phyloP scores from a whole-genome alignment of 2,329 filamentous ascomycete species.

The Sporothrix inflata region DNA sequence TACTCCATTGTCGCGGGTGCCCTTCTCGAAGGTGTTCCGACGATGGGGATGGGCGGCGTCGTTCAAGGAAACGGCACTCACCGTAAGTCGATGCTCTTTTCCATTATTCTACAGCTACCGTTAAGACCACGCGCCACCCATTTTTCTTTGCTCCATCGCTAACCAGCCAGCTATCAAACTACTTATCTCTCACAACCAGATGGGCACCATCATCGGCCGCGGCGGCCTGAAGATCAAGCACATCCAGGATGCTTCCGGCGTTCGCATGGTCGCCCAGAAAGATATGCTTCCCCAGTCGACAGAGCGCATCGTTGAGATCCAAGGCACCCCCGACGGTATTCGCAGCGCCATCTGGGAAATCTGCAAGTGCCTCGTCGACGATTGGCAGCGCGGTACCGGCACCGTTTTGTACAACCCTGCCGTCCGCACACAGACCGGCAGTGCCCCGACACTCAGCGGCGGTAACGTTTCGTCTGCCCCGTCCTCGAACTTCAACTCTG shows the following conservation, averaged over 20 bases:
- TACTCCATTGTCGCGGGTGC: conserved; percentile 93
- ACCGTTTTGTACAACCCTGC: conserved; percentile 98
- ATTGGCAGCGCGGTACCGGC: conserved; percentile 95
- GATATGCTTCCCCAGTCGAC: conserved; percentile 99
- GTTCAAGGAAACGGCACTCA: conserved; percentile 88
- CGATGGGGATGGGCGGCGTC: conserved; percentile 94
- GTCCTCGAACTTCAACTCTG: conserved; percentile 39
- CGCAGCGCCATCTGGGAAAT: conserved; percentile 98
- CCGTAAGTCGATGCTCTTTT: conserved; percentile 65
- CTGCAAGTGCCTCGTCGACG: conserved; percentile 96
- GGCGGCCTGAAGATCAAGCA: conserved; percentile 99
- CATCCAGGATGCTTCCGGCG: conserved; percentile 94
- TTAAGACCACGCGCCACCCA: background rate
- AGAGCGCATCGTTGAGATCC: conserved; percentile 95
- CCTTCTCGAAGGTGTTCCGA: conserved; percentile 87
- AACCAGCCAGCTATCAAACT: conserved; percentile 79
- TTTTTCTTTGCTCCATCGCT: background rate
- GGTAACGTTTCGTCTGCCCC: conserved; percentile 44
- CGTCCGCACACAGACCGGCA: conserved; percentile 77
- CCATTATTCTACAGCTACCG: background rate
- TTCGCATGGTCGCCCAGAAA: conserved; percentile 99
- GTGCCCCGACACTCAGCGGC: conserved; percentile 49
- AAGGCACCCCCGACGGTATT: conserved; percentile 91
- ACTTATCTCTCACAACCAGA: conserved; percentile 98
- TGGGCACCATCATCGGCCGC: conserved; percentile 98